These are phyloP conservation scores for Suhomyces anneliseae DNA, from an alignment of 1,139 yeast species.

Conservation along the genomic window DNA sequence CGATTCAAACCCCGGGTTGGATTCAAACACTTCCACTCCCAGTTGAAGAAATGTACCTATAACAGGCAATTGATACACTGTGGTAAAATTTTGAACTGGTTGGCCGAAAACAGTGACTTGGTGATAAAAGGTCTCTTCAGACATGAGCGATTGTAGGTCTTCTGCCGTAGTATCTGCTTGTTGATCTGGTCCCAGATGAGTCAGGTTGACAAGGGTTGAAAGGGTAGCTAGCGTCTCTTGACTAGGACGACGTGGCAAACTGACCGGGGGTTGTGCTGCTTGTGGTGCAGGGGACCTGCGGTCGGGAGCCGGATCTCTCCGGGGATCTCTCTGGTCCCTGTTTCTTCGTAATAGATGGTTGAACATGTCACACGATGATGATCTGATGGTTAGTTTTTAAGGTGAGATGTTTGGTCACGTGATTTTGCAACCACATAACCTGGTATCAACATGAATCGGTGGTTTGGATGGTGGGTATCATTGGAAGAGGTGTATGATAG, in stretches of 20 bases:
- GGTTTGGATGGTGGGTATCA: background rate
- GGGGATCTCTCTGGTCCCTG: slow-evolving; percentile 1
- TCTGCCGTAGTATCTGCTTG: slow-evolving; percentile 1
- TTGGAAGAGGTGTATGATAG: too few species aligned
- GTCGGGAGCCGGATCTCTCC: background rate
- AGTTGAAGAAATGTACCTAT: slow-evolving; percentile 30
- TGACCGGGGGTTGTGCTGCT: background rate
- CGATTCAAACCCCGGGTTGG: slow-evolving; percentile 19
- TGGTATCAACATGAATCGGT: background rate
- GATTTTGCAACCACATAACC: background rate
- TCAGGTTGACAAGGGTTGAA: slow-evolving; percentile 14
- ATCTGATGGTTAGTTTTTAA: background rate
- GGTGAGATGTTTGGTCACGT: background rate
- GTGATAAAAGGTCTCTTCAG: slow-evolving; percentile 33
- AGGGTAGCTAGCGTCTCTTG: slow-evolving; percentile 17
- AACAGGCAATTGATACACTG: slow-evolving; percentile 24
- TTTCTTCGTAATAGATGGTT: slow-evolving; percentile 4
- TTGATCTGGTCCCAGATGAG: background rate
- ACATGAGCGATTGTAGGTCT: slow-evolving; percentile 14
- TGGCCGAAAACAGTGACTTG: slow-evolving; percentile 24
- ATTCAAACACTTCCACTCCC: slow-evolving; percentile 28
- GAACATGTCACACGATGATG: slow-evolving; percentile 2
- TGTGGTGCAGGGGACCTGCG: background rate
- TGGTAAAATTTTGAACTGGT: slow-evolving; percentile 20
- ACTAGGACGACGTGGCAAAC: slow-evolving; percentile 6